Evolutionary conservation across 441 rosid species (phyloP).

Genomic region (Populus hybrid): DNA sequence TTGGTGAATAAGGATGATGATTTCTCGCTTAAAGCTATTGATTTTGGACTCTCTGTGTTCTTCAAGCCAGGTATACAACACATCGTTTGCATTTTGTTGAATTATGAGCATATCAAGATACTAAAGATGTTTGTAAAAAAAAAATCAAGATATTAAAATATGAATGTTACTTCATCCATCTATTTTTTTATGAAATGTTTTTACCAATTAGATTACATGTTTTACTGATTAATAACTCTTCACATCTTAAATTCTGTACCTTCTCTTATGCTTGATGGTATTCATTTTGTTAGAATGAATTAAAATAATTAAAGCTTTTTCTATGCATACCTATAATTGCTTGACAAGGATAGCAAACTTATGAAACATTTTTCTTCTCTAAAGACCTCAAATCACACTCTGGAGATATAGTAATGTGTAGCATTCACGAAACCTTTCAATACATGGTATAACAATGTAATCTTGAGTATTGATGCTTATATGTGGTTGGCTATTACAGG

Average conservation of each 20-base stretch:
- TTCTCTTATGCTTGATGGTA: not conserved
- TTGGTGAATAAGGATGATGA: conserved; percentile 95
- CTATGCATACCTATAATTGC: not conserved
- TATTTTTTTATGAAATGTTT: not conserved
- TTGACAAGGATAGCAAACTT: not conserved
- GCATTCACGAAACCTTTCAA: not conserved
- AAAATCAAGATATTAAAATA: not conserved
- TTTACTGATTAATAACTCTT: not conserved
- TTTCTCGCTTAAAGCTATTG: conserved; percentile 96
- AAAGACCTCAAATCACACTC: not conserved
- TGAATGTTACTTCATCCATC: not conserved
- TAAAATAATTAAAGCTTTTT: not conserved
- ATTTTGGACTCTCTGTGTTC: conserved; percentile 96
- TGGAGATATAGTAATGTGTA: not conserved
- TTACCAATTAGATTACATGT: not conserved
- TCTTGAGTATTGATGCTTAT: not conserved
- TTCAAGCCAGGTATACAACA: conserved; percentile 77
- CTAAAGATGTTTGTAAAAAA: not conserved
- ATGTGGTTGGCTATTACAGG: conserved; percentile 34
- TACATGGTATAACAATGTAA: not conserved
- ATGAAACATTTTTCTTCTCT: not conserved
- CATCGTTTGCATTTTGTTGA: not conserved
- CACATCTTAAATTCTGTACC: not conserved
- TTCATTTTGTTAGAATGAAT: not conserved
- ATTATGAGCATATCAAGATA: not conserved